Base-by-base conservation (phyloP, 257 asterid genomes). In the Echium plantagineum region DNA sequence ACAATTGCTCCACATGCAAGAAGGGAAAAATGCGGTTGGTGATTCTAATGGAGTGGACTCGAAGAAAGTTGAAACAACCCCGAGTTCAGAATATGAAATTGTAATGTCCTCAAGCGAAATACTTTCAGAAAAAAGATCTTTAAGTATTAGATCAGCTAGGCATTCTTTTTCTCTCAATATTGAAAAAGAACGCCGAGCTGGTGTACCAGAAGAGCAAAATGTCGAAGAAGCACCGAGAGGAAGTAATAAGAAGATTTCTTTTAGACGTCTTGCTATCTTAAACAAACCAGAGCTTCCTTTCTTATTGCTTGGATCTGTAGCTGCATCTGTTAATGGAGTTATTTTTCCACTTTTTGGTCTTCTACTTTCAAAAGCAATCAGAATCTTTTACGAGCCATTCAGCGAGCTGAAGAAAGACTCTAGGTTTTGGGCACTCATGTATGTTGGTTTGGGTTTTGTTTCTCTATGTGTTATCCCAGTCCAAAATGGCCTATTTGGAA, bases 301-400 rank as follows among this genome's bases (percentile, higher is more conserved):
- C 75, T 63, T 89, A 72, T 53, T 84, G 3, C 64, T 80, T 60
- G 97, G 95, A 52, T 67, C 86, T 1, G 2, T 86, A 28, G 95
- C 83, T 47, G 89, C 94, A 13, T 72, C 72, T 5, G 57, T 54
- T 24, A 75, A 80, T n/a, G 97, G 95, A 5, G 54, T 86, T 20
- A 17, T 78, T 35, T 83, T 84, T 71, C 97, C 97, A 0, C 4
- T 86, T 20, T 89, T 89, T 20, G 95, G 91, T 17, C 89, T 89
- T 52, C 49, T 86, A 55, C 63, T 89, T 56, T 82, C 97, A 2
- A 32, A 79, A 53, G 87, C 91, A 20, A 79, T 89, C 60, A 76
- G 49, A 59, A 68, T 82, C 7, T 78, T 89, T 81, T 86, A 56
- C 16, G 82, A 86, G 56, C 94, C 95, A 51, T 85, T 85, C 52